Conservation (phyloP, 2,329 filamentous ascomycete species). For the Dactylella cylindrospora region DNA sequence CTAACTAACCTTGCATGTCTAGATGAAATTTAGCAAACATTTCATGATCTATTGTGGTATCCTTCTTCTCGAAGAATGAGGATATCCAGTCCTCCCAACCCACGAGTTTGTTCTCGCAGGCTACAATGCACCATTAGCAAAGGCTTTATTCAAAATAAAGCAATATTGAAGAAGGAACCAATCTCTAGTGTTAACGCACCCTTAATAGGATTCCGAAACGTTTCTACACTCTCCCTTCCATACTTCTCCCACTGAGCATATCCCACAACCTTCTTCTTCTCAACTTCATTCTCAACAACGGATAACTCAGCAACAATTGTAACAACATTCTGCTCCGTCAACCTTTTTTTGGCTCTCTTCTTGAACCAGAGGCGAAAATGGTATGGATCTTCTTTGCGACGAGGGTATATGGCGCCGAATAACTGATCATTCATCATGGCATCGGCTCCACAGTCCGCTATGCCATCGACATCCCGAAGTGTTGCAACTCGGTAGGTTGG, state of each 20-base stretch:
- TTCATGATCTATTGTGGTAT: constrained; percentile 11
- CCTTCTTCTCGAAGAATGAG: constrained; percentile 17
- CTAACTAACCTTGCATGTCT: not conserved
- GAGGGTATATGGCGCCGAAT: constrained; percentile 32
- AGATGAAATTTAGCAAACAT: not conserved
- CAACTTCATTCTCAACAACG: constrained; percentile 3
- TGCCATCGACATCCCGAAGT: constrained; percentile 17
- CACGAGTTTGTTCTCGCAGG: constrained; percentile 8
- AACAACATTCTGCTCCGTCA: constrained; percentile 16
- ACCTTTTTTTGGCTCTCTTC: constrained; percentile 9
- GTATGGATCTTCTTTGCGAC: constrained; percentile 12
- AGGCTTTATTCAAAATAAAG: too few species aligned
- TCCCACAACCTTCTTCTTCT: constrained; percentile 11
- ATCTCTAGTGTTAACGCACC: too few species aligned
- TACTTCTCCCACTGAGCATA: constrained; percentile 36
- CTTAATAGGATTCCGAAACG: constrained; percentile 16
- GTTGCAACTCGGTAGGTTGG: constrained; percentile 24
- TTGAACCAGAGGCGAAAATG: constrained; percentile 21
- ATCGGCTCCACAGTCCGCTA: constrained; percentile 20
- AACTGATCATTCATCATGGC: constrained; percentile 33
- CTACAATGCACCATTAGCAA: too few species aligned
- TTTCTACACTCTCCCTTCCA: constrained; percentile 15
- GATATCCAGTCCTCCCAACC: constrained; percentile 20
- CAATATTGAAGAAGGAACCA: too few species aligned
- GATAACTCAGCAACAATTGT: constrained; percentile 21